Evolutionary conservation across 495 filamentous ascomycete species (phyloP).

Genomic region (Sporormia fimetaria): DNA sequence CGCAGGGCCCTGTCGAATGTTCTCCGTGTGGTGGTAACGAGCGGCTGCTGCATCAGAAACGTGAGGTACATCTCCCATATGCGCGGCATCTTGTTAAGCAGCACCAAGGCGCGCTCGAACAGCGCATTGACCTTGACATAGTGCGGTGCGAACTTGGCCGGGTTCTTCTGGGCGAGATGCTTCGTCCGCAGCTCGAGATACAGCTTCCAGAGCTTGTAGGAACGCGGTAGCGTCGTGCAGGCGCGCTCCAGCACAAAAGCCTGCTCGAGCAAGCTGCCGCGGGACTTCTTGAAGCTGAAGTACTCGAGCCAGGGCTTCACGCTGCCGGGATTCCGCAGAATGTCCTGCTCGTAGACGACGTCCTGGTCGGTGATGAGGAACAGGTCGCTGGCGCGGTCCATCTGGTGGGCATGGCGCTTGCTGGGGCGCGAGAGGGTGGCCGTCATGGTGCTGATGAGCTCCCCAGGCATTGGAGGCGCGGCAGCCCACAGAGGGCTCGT

Average conservation of each 20-base stretch:
- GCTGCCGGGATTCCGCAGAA: constrained; percentile 71
- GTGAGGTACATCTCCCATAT: constrained; percentile 98
- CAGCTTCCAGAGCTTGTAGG: constrained; percentile 98
- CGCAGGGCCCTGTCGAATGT: constrained; percentile 92
- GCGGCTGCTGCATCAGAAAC: constrained; percentile 81
- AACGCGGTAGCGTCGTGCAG: constrained; percentile 76
- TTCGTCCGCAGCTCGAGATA: constrained; percentile 79
- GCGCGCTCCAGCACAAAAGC: constrained; percentile 91
- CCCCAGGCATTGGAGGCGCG: constrained; percentile 20
- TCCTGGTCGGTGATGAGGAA: constrained; percentile 65
- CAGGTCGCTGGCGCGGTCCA: constrained; percentile 24
- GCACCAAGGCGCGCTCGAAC: constrained; percentile 85
- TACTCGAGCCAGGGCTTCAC: constrained; percentile 96
- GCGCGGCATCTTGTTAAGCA: constrained; percentile 97
- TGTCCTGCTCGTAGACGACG: constrained; percentile 90
- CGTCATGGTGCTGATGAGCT: constrained; percentile 21
- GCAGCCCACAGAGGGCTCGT: background rate
- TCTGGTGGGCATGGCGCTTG: constrained; percentile 21
- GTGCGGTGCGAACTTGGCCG: constrained; percentile 67
- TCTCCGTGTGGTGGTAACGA: constrained; percentile 78
- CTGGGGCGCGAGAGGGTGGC: constrained; percentile 18
- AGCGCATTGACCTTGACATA: constrained; percentile 90
- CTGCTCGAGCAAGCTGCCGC: constrained; percentile 80
- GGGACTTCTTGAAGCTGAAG: constrained; percentile 78
- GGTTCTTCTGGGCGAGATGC: constrained; percentile 74